Evolutionary conservation across 1,284 basidiomycete genomes (phyloP), one percentile per base, ranked within the genome.

Genomic region (Ceratorhiza oryzae-sativae): DNA sequence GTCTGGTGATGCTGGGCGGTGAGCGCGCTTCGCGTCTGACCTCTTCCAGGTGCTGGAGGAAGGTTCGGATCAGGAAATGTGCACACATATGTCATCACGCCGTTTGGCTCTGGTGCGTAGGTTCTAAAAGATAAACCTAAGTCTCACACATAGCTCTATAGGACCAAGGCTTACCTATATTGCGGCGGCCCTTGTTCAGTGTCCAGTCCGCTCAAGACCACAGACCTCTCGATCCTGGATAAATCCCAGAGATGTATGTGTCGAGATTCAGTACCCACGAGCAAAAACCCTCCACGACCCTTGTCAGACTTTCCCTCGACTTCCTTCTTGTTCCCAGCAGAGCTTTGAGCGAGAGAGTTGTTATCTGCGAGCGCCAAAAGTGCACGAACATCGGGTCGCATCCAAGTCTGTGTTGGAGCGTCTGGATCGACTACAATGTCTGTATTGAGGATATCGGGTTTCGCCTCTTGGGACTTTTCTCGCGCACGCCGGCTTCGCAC

Each of bases 221-320:
- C 82, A n/a, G 91, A 92, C 27, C 86, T 84, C 73, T 94, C 92
- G 27, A 88, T 80, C 75, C 84, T 73, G 4, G 77, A 79, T 58
- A 97, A 80, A 79, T 97, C 93, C 93, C 93, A 95, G 73, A 94
- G 84, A 9, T 92, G 86, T 55, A 97, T 83, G 76, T 87, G 88
- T 46, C 89, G 86, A 78, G 97, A 94, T 75, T 93, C 91, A 0
- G 93, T 95, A 0, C 89, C 93, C 48, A 86, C 91, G 45, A 95
- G 81, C 80, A 94, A 84, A 77, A 89, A 96, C 0, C 93, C 94
- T 25, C 58, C 83, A 77, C 55, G 78, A 79, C 23, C 79, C 75
- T 77, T 76, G 8, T 59, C 63, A 48, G 9, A 3, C 34, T 34
- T 68, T 36, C 48, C 53, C 6, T 73, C 72, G 45, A 72, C 25